Percentiles rank a stretch among this genome's conserved stretches.
Conservation (phyloP, 768 basidiomycete species). For the Tephrocybe rancida region DNA sequence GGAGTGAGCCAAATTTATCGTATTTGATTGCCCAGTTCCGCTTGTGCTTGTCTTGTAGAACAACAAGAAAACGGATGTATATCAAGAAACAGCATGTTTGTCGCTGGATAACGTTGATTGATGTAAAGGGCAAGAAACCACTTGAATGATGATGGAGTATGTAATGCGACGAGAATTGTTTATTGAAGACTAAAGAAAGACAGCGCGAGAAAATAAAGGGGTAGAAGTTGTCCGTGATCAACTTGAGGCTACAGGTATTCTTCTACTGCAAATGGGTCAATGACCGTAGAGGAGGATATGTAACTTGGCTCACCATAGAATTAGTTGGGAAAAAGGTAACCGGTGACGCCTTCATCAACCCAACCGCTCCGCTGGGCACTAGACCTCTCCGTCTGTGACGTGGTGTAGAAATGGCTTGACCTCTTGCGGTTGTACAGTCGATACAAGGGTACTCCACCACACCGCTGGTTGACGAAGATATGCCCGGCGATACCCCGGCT, state of each 20-base stretch:
- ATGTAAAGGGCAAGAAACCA: no score
- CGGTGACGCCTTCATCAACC: conserved; percentile 12
- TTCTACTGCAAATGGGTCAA: neutral
- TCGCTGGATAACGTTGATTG: no score
- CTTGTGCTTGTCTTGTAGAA: neutral
- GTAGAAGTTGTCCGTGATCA: no score
- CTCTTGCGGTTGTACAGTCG: conserved; percentile 12
- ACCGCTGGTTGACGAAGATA: conserved; percentile 6
- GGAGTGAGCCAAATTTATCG: conserved; percentile 8
- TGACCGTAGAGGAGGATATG: neutral
- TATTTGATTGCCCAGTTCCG: neutral
- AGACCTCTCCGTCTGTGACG: conserved; percentile 6
- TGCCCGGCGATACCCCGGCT: conserved; percentile 6
- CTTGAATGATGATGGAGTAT: no score
- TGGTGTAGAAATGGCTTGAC: conserved; percentile 12
- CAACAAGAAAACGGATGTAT: neutral
- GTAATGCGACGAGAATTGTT: no score
- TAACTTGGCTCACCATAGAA: neutral
- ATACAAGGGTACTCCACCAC: conserved; percentile 14
- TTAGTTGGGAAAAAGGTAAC: conserved; percentile 9
- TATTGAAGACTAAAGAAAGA: no score
- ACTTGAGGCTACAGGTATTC: neutral
- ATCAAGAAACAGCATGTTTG: neutral
- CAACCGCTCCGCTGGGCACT: conserved; percentile 8
- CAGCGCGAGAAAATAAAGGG: no score